phyloP scores from a whole-genome alignment of 805 yeast genomes.

The Candida maltosa region DNA sequence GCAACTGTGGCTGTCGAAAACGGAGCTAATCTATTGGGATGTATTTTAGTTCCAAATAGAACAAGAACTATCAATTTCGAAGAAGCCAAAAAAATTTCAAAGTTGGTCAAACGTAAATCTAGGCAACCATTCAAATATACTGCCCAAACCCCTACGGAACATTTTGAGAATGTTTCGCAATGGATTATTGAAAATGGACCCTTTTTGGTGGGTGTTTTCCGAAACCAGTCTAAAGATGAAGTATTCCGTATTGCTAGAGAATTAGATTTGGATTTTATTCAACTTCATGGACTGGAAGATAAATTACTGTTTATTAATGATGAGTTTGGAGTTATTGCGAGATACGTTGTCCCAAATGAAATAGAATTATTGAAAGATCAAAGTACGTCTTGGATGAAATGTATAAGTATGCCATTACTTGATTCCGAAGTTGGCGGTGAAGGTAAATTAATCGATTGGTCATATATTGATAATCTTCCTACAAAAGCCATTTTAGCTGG shows the following conservation, averaged over 20 bases:
- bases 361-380: constrained; percentile 28
- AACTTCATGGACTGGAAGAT: constrained; percentile 70
- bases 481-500: constrained; percentile 75
- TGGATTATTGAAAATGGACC: constrained; percentile 50
- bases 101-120: constrained; percentile 19
- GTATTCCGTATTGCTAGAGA: constrained; percentile 44
- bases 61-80: constrained; percentile 57
- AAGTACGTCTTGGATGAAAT: constrained; percentile 8
- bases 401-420: constrained; percentile 57
- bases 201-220: constrained; percentile 82
- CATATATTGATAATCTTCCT: constrained; percentile 31
- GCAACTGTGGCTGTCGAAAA: constrained; percentile 65
- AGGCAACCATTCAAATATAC: constrained; percentile 10
- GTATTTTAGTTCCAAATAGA: constrained; percentile 82
- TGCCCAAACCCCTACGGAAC: constrained; percentile 19
- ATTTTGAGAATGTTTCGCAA: constrained; percentile 22
- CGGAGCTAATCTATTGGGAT: constrained; percentile 80
- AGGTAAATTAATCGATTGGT: constrained; percentile 81
- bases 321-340: constrained; percentile 62
- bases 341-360: constrained; percentile 63
- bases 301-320: constrained; percentile 47
- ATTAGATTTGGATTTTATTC: constrained; percentile 70
- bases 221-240: constrained; percentile 71
- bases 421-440: constrained; percentile 94
- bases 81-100: constrained; percentile 25